These are phyloP conservation scores for Mortierella sp. DNA, from an alignment of 371 early-diverging fungal species.

Conservation along the genomic window DNA sequence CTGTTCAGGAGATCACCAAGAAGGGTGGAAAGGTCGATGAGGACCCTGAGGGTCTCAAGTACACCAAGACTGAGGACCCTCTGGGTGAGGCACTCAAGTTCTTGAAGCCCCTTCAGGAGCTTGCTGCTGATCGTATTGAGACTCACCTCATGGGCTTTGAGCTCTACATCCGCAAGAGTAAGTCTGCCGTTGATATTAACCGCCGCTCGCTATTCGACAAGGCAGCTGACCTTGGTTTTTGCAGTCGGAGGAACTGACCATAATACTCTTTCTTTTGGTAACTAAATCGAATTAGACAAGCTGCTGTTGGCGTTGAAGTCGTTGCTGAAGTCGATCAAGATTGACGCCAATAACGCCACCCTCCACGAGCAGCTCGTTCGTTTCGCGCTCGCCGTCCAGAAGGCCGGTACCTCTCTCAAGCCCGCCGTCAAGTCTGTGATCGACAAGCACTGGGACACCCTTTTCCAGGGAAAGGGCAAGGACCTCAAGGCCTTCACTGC, in stretches of 20 bases:
- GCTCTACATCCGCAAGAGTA: slow-evolving; percentile 83
- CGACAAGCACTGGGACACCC: slow-evolving; percentile 51
- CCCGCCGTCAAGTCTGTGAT: slow-evolving; percentile 38
- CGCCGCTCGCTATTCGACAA: neutral
- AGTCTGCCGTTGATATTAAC: slow-evolving; percentile 20
- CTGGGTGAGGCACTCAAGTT: slow-evolving; percentile 85
- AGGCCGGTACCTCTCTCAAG: slow-evolving; percentile 27
- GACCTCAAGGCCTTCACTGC: slow-evolving; percentile 30
- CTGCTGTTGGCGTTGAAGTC: slow-evolving; percentile 80
- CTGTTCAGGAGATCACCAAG: slow-evolving; percentile 58
- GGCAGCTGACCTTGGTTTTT: neutral
- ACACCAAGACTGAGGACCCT: slow-evolving; percentile 68
- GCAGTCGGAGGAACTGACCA: neutral
- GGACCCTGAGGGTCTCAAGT: slow-evolving; percentile 59
- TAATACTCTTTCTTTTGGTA: neutral
- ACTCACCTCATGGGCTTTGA: slow-evolving; percentile 81
- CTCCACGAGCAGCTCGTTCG: slow-evolving; percentile 68
- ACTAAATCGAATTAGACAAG: slow-evolving; percentile 62
- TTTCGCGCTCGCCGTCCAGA: slow-evolving; percentile 65
- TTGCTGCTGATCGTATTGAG: slow-evolving; percentile 68
- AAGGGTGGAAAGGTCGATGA: slow-evolving; percentile 55
- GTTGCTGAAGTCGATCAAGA: slow-evolving; percentile 69
- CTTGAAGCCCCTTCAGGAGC: slow-evolving; percentile 75
- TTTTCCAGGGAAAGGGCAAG: slow-evolving; percentile 31
- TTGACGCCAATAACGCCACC: slow-evolving; percentile 65